Conservation (phyloP, 306 rosid species). For the Herpetospermum pedunculosum region DNA sequence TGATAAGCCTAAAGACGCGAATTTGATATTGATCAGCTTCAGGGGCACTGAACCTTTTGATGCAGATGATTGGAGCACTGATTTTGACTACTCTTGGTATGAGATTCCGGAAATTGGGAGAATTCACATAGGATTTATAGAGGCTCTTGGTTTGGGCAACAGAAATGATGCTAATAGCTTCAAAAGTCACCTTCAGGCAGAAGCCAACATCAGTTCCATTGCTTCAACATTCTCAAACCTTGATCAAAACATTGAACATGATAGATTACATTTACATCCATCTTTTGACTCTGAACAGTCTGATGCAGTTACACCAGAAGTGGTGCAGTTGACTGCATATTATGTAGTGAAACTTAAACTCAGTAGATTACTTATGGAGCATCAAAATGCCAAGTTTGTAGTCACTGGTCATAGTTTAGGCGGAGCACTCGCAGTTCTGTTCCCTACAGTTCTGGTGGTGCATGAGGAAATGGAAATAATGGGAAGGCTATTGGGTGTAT, state of each 20-base stretch:
- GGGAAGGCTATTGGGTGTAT: slow-evolving; percentile 45
- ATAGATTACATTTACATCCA: background rate
- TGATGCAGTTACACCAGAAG: slow-evolving; percentile 15
- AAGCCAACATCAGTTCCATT: background rate
- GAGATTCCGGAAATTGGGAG: slow-evolving; percentile 54
- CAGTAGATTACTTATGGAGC: slow-evolving; percentile 42
- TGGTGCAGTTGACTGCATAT: slow-evolving; percentile 42
- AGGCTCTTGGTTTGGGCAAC: slow-evolving; percentile 69
- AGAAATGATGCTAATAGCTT: slow-evolving; percentile 34
- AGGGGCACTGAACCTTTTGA: slow-evolving; percentile 70
- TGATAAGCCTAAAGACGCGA: slow-evolving; percentile 58
- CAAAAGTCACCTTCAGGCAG: slow-evolving; percentile 19
- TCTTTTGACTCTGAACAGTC: slow-evolving; percentile 3
- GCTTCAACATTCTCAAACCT: background rate
- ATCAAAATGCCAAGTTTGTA: slow-evolving; percentile 50
- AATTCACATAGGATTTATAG: slow-evolving; percentile 69
- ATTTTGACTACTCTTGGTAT: slow-evolving; percentile 78
- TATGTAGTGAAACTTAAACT: slow-evolving; percentile 35
- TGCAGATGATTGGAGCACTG: slow-evolving; percentile 66
- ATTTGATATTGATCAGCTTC: slow-evolving; percentile 58
- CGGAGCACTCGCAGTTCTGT: slow-evolving; percentile 61
- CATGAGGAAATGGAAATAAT: slow-evolving; percentile 48
- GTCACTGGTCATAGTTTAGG: slow-evolving; percentile 83
- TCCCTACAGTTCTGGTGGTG: slow-evolving; percentile 50
- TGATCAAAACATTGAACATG: background rate